Base-by-base conservation (phyloP, 345 rosid species). In the Boechera retrofracta region DNA sequence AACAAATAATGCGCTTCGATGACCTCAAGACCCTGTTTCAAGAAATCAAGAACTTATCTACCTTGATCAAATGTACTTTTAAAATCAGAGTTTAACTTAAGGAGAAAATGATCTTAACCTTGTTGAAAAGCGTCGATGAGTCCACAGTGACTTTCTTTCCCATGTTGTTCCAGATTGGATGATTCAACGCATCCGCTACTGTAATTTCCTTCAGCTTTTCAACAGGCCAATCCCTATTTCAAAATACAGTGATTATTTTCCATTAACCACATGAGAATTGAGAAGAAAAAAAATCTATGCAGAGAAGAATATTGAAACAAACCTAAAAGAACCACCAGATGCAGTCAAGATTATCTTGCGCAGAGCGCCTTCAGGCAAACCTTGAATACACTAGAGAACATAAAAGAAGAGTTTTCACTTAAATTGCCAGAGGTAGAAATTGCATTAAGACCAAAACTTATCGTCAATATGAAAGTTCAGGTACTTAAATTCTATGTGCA, bases 261-360 rank as follows among this genome's bases (percentile, higher is more conserved):
- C 24, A 4, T 24, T 45, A 58, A 28, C 18, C n/a, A 64, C 24
- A 61, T 1, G 35, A 59, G 70, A 54, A 54, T 0, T 21, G 24
- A 21, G 24, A 32, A 2, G 45, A 31, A 24, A 28, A 26, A 28
- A 28, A 32, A 2, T 8, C 1, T n/a, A 29, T n/a, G 24, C 24
- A 21, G 24, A 21, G 24, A 21, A 21, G 24, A 21, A 39, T 74
- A 21, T 58, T 33, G 72, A 51, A 67, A 63, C 87, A 65, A 69
- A 95, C 99, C 97, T 92, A 91, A 92, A 95, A 74, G 98, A 88
- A 62, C 99, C 99, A 74, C 99, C 99, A 71, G 99, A 95, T 35
- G 98, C 97, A 42, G 99, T 95, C 69, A 95, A 88, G 79, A 95
- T 92, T 69, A 92, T 89, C 41, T 84, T 87, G 58, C 97, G 82